Percentiles rank a stretch among this genome's conserved stretches.
phyloP scores from a whole-genome alignment of 805 yeast species.

The Schizosaccharomyces octosporus region DNA sequence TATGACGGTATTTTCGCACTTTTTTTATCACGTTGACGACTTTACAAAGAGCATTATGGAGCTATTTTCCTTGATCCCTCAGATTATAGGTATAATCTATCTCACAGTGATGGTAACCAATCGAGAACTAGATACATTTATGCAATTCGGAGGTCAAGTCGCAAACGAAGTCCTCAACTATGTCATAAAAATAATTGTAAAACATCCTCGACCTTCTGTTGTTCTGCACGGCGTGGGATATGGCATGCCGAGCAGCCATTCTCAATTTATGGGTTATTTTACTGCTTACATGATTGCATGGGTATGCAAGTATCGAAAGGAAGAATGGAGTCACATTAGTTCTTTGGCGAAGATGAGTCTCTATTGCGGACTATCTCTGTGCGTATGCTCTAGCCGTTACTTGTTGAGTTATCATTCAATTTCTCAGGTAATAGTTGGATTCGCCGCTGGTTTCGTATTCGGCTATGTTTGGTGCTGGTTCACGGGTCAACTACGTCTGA shows the following conservation, averaged over 20 bases:
- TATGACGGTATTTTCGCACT: not conserved
- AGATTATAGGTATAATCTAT: not conserved
- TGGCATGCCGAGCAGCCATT: conserved; percentile 77
- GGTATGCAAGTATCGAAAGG: not conserved
- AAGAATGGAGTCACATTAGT: not conserved
- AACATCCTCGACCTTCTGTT: not conserved
- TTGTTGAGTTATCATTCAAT: not conserved
- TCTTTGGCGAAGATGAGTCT: not conserved
- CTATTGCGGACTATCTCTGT: not conserved
- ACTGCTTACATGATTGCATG: not conserved
- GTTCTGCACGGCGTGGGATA: conserved; percentile 17
- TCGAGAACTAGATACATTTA: not conserved
- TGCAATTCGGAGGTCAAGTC: not conserved
- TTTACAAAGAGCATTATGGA: not conserved
- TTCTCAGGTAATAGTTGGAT: not conserved
- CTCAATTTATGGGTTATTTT: conserved; percentile 55
- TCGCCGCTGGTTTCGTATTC: not conserved
- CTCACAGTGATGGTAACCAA: not conserved
- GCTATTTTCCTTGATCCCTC: not conserved
- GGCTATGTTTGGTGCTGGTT: not conserved
- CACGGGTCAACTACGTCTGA: not conserved
- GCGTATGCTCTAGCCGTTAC: not conserved
- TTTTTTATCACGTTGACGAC: not conserved
- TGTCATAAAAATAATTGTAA: not conserved
- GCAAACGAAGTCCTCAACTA: not conserved